Evolutionary conservation across 2,329 filamentous ascomycete species (phyloP).

Genomic region (Fusarium annulatum): DNA sequence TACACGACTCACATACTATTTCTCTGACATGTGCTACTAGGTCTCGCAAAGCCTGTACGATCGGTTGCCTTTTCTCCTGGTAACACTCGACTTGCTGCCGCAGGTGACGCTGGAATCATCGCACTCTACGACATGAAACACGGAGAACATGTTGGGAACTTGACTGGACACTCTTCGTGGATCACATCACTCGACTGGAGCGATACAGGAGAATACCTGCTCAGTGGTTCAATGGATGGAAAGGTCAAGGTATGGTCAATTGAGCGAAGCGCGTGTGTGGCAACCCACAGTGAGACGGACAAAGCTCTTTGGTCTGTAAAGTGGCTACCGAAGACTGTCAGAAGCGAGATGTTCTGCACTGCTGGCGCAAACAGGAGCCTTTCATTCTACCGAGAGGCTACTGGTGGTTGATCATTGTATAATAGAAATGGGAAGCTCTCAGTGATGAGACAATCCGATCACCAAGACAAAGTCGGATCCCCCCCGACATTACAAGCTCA

Average conservation of each 20-base stretch:
- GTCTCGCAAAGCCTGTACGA: conserved; percentile 87
- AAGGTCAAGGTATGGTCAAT: conserved; percentile 97
- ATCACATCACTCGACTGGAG: conserved; percentile 94
- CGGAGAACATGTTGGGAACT: conserved; percentile 90
- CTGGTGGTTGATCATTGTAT: conserved; percentile 31
- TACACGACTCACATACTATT: neutral
- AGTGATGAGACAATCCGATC: neutral
- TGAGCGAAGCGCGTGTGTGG: conserved; percentile 84
- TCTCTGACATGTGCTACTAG: conserved; percentile 54
- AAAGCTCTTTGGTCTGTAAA: conserved; percentile 85
- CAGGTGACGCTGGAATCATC: conserved; percentile 89
- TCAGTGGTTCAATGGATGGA: conserved; percentile 90
- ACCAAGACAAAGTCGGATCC: neutral
- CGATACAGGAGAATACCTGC: conserved; percentile 88
- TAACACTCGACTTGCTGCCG: conserved; percentile 85
- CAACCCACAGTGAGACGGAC: conserved; percentile 92
- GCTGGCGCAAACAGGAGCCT: conserved; percentile 81
- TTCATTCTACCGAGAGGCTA: conserved; percentile 87
- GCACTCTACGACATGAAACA: conserved; percentile 92
- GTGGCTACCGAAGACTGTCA: conserved; percentile 81
- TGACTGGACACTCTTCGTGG: conserved; percentile 85
- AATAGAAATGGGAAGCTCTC: neutral
- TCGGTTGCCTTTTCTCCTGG: conserved; percentile 89
- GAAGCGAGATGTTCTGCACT: conserved; percentile 79
- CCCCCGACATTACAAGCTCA: neutral